These are phyloP conservation scores for Escallonia rubra DNA, from an alignment of 129 eudicot species.

Conservation along the genomic window DNA sequence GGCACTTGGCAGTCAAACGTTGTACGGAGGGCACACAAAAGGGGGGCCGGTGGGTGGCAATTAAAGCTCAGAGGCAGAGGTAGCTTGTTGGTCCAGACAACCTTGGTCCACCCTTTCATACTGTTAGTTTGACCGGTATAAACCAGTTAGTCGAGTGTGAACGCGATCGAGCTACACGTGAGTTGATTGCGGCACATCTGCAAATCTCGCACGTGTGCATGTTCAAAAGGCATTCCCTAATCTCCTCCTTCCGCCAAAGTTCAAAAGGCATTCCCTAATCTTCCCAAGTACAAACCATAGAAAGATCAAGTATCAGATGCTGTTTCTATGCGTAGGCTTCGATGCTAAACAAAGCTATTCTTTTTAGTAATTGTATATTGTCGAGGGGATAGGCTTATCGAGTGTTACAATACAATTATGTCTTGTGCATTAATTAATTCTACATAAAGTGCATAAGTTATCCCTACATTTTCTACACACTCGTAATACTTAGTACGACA, in stretches of 20 bases:
- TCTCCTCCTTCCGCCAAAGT: not conserved
- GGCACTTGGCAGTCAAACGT: constrained; percentile 21
- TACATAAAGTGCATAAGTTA: too few species aligned
- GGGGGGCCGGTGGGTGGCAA: constrained; percentile 8
- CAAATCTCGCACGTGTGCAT: constrained; percentile 6
- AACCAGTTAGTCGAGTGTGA: constrained; percentile 33
- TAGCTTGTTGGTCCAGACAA: constrained; percentile 4
- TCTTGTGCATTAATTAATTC: too few species aligned
- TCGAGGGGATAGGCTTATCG: too few species aligned
- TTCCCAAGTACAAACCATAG: not conserved
- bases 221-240: not conserved
- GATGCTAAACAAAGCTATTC: too few species aligned
- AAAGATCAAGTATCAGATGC: too few species aligned
- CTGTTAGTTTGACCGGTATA: constrained; percentile 39
- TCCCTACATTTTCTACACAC: too few species aligned
- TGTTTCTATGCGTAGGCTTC: too few species aligned
- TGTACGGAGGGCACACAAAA: constrained; percentile 15
- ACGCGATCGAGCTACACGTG: constrained; percentile 25
- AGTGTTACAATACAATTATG: too few species aligned
- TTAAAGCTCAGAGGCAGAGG: constrained; percentile 9
- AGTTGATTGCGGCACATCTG: constrained; percentile 19
- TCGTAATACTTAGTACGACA: too few species aligned
- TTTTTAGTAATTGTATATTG: too few species aligned
- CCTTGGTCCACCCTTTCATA: constrained; percentile 22
- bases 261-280: not conserved